Evolutionary conservation across 176 grass and related monocot species (phyloP), one percentile per base, ranked within the genome.

Genomic region (Aechmea fasciata): DNA sequence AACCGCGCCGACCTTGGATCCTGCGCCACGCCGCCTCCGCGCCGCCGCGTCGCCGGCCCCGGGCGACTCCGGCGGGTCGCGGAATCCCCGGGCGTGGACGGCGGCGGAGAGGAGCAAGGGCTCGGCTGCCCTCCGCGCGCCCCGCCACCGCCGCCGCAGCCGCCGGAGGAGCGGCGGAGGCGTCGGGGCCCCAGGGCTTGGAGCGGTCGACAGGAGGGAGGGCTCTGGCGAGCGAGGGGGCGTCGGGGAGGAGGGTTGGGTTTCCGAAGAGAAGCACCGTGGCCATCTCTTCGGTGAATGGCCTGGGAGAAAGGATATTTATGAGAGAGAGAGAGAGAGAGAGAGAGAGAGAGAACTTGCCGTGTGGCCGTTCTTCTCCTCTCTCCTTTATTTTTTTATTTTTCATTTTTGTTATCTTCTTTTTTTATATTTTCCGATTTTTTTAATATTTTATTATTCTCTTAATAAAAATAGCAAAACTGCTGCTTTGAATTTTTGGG

Each of bases 261-360:
- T 83, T 85, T 64, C 89, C 85, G 69, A 91, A 73, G 50, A 91
- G 76, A 52, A 91, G 65, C 63, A 73, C 81, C 73, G 79, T 76
- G 73, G 73, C 73, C 89, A 91, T 91, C 73, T 41, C 33, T 41
- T 69, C 72, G 72, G 80, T 63, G 50, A 13, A 13, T 57, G n/a
- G n/a, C 3, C 14, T 57, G 8, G 5, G 4, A 57, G 13, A 13
- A 0, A 6, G 17, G 17, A 61, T 59, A 59, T 59, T 59, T 59
- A 17, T 17, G 13, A 64, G 6, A 3, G 48, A 47, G 13, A 10
- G 1, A 1, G 19, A 11, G 48, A 23, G 3, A 1, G 41, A 18
- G 3, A 9, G 6, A 3, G 48, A 47, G 48, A 23, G 3, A 1
- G 41, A 18, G 3, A 9, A 59, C 14, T 59, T 17, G 55, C 55